Percentiles rank a stretch among this genome's conserved stretches.
phyloP scores from a whole-genome alignment of 2,329 filamentous ascomycete genomes.

The Chaetomiaceae sp. region DNA sequence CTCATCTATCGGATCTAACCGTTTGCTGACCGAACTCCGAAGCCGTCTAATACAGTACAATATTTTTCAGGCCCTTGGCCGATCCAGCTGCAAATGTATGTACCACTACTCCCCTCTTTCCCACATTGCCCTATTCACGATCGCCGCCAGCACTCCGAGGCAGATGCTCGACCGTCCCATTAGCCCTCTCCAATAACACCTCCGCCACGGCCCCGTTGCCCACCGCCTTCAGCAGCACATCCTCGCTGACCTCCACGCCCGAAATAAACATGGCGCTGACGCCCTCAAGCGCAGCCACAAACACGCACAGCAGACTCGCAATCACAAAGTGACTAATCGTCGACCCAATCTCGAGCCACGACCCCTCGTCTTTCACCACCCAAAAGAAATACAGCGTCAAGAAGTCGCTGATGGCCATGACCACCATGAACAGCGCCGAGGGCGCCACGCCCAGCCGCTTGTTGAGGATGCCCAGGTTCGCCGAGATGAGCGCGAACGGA shows the following conservation, averaged over 20 bases:
- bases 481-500: conserved; percentile 86
- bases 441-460: conserved; percentile 77
- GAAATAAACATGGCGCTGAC: conserved; percentile 78
- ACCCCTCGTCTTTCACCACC: conserved; percentile 93
- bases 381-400: conserved; percentile 96
- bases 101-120: background rate
- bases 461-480: conserved; percentile 92
- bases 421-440: conserved; percentile 87
- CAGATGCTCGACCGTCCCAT: conserved; percentile 8
- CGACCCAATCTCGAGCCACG: conserved; percentile 95
- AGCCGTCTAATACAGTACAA: too few relatives aligned
- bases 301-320: conserved; percentile 82
- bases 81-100: background rate
- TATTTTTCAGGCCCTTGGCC: too few relatives aligned
- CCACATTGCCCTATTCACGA: too few relatives aligned
- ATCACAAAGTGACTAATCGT: conserved; percentile 96
- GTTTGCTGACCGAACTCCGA: too few relatives aligned
- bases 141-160: too few relatives aligned
- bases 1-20: background rate
- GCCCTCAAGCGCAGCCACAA: conserved; percentile 82
- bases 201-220: conserved; percentile 29
- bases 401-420: conserved; percentile 87
- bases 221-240: conserved; percentile 31
- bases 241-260: conserved; percentile 63
- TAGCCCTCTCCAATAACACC: conserved; percentile 16